Percentiles rank a stretch among this genome's conserved stretches.
phyloP scores from a whole-genome alignment of 306 rosid genomes.

The Quercus variabilis region DNA sequence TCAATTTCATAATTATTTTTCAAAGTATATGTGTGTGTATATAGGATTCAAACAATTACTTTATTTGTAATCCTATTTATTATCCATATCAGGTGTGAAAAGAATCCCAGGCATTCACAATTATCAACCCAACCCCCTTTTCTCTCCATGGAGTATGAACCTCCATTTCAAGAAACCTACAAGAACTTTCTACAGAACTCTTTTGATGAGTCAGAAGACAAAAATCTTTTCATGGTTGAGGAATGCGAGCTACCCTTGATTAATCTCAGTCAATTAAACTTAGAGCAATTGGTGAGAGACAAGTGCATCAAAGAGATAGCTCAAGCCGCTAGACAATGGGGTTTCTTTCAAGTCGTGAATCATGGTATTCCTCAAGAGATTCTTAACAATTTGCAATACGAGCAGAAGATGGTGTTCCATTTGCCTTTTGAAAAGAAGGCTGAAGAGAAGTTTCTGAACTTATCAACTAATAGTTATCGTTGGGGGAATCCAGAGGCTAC shows the following conservation, averaged over 20 bases:
- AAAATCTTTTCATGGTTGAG: conserved; percentile 11
- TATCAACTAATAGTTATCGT: conserved; percentile 43
- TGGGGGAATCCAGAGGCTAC: conserved; percentile 70
- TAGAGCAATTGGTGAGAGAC: conserved; percentile 24
- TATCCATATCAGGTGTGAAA: background rate
- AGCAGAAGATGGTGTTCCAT: conserved; percentile 45
- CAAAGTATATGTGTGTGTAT: no score
- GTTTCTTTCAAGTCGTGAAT: conserved; percentile 67
- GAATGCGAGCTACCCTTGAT: conserved; percentile 52
- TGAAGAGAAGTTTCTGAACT: conserved; percentile 29
- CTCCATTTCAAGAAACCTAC: conserved; percentile 57
- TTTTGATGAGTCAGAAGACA: background rate
- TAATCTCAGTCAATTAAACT: conserved; percentile 40
- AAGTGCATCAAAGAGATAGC: conserved; percentile 48
- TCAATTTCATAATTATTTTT: no score
- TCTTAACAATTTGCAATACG: conserved; percentile 33
- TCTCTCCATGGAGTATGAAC: conserved; percentile 51
- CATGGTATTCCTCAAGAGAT: conserved; percentile 54
- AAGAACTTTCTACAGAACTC: conserved; percentile 22
- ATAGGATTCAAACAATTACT: background rate
- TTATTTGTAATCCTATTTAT: background rate
- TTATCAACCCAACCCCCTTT: background rate
- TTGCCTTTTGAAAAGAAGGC: conserved; percentile 41
- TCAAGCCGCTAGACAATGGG: conserved; percentile 59
- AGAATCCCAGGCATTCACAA: background rate